Evolutionary conservation across 2,329 filamentous ascomycete species (phyloP).

Genomic region (Myotisia sp.): DNA sequence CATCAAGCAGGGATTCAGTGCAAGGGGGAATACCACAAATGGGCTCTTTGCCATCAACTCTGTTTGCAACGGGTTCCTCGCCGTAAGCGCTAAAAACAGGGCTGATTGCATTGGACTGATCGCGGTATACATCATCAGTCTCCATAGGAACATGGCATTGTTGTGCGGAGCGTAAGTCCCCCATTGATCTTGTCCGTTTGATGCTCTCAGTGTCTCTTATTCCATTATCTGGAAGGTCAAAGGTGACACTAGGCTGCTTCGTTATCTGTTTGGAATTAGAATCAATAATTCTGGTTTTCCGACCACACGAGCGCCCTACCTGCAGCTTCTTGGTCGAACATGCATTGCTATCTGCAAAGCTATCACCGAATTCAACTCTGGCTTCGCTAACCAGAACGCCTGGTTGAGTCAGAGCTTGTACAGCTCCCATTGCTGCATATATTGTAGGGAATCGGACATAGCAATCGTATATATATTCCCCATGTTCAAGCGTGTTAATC

Average conservation of each 20-base stretch:
- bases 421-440: slow-evolving; percentile 23
- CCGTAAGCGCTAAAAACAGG: neutral
- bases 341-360: too few relatives aligned
- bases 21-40: neutral
- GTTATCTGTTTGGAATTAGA: neutral
- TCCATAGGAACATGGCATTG: neutral
- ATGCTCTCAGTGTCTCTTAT: neutral
- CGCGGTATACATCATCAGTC: too few relatives aligned
- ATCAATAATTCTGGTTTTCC: slow-evolving; percentile 15
- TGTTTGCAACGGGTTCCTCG: neutral
- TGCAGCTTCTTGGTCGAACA: too few relatives aligned
- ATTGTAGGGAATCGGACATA: slow-evolving; percentile 25
- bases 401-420: slow-evolving; percentile 23
- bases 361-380: too few relatives aligned
- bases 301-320: too few relatives aligned
- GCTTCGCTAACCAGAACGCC: too few relatives aligned
- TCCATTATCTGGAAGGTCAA: neutral
- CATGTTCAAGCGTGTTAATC: slow-evolving; percentile 21
- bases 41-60: neutral
- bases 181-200: too few relatives aligned
- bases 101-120: neutral
- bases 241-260: neutral
- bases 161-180: too few relatives aligned
- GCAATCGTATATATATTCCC: slow-evolving; percentile 27
- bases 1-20: slow-evolving; percentile 17